Evolutionary conservation across 2,329 filamentous ascomycete genomes (phyloP).

Genomic region (Phoma sp.): DNA sequence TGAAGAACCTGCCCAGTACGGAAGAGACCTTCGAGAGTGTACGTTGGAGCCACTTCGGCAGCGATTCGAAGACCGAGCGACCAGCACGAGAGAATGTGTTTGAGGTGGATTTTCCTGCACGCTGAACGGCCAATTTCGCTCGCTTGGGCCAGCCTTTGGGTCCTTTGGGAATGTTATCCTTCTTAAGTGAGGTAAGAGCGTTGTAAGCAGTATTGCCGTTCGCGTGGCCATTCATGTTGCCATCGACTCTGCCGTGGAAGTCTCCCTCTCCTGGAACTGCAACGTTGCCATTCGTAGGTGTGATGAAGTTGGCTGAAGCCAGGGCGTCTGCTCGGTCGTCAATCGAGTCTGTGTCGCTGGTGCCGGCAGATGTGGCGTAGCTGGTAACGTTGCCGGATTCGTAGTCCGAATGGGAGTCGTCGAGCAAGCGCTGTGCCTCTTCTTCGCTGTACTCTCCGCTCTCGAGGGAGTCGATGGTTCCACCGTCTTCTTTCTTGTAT

Average conservation of each 20-base stretch:
- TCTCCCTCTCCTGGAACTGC: slow-evolving; percentile 49
- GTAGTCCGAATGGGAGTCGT: slow-evolving; percentile 55
- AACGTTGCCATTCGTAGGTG: slow-evolving; percentile 59
- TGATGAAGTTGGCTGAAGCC: slow-evolving; percentile 44
- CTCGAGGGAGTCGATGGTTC: slow-evolving; percentile 51
- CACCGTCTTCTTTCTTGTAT: slow-evolving; percentile 68
- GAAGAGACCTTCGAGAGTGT: slow-evolving; percentile 53
- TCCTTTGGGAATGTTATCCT: slow-evolving; percentile 39
- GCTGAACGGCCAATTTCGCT: slow-evolving; percentile 27
- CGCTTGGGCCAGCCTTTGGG: slow-evolving; percentile 46
- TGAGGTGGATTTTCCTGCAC: slow-evolving; percentile 31
- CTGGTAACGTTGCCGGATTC: slow-evolving; percentile 56
- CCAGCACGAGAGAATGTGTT: slow-evolving; percentile 41
- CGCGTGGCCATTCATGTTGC: slow-evolving; percentile 44
- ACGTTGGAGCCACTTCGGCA: slow-evolving; percentile 63
- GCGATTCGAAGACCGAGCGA: slow-evolving; percentile 53
- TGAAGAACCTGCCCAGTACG: slow-evolving; percentile 60
- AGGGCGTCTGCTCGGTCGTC: slow-evolving; percentile 41
- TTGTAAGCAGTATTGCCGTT: slow-evolving; percentile 61
- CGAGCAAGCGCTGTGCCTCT: slow-evolving; percentile 49
- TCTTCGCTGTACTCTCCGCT: slow-evolving; percentile 64
- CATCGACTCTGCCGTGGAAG: slow-evolving; percentile 48
- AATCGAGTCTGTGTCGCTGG: slow-evolving; percentile 41
- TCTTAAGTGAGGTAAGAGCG: slow-evolving; percentile 25
- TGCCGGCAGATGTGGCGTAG: slow-evolving; percentile 44